phyloP scores from a whole-genome alignment of 2,329 filamentous ascomycete genomes.

The Pseudocercospora crystallina region DNA sequence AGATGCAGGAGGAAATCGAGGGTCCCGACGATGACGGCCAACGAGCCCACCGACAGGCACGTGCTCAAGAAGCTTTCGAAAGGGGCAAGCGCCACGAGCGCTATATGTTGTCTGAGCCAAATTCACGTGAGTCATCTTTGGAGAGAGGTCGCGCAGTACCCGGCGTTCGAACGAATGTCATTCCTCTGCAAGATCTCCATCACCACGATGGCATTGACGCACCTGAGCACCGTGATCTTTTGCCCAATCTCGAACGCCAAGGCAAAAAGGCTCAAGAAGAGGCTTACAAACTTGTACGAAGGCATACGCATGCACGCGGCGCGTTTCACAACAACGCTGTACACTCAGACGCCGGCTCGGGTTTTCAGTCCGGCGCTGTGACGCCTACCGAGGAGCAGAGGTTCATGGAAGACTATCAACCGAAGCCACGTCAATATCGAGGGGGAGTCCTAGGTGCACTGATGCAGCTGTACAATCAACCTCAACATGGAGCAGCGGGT shows the following conservation, averaged over 20 bases:
- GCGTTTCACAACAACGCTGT: slow-evolving; percentile 16
- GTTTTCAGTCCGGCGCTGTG: slow-evolving; percentile 45
- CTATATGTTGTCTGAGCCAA: slow-evolving; percentile 29
- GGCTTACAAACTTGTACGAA: slow-evolving; percentile 46
- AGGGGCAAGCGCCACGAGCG: slow-evolving; percentile 36
- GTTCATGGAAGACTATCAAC: slow-evolving; percentile 61
- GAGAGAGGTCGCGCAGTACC: slow-evolving; percentile 7
- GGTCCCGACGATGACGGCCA: slow-evolving; percentile 25
- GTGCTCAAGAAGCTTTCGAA: slow-evolving; percentile 35
- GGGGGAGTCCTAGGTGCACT: slow-evolving; percentile 72
- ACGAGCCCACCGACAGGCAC: slow-evolving; percentile 23
- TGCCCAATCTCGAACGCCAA: slow-evolving; percentile 16
- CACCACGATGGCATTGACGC: slow-evolving; percentile 29
- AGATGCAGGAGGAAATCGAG: slow-evolving; percentile 23
- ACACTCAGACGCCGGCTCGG: slow-evolving; percentile 10
- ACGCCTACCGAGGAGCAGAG: slow-evolving; percentile 51
- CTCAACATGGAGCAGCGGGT: slow-evolving; percentile 20
- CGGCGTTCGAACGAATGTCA: slow-evolving; percentile 25
- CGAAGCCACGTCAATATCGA: slow-evolving; percentile 66
- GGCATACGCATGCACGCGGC: slow-evolving; percentile 35
- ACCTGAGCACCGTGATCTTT: slow-evolving; percentile 16
- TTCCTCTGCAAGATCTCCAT: slow-evolving; percentile 29
- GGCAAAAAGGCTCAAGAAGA: slow-evolving; percentile 37
- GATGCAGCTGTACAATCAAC: slow-evolving; percentile 64
- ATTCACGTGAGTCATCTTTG: slow-evolving; percentile 33